phyloP scores from a whole-genome alignment of 2,329 filamentous ascomycete species.

The Fusarium coicis region DNA sequence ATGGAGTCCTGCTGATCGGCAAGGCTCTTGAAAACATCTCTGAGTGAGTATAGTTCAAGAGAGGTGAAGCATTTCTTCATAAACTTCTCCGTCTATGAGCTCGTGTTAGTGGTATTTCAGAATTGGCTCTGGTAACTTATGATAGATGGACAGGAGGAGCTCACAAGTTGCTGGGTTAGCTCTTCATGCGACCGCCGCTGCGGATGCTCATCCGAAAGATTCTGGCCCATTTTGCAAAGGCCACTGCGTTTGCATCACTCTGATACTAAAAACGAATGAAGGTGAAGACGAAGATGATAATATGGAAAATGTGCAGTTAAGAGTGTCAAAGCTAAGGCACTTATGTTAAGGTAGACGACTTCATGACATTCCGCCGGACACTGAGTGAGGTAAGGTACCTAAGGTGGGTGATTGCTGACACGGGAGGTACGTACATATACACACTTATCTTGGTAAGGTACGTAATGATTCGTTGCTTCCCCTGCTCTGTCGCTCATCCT shows the following conservation, averaged over 20 bases:
- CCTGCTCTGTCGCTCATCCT: conserved; percentile 18
- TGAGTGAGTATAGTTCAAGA: conserved; percentile 78
- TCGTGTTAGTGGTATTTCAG: conserved; percentile 10
- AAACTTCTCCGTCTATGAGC: conserved; percentile 67
- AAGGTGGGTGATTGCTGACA: conserved; percentile 35
- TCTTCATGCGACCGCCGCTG: conserved; percentile 61
- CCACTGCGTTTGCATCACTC: conserved; percentile 39
- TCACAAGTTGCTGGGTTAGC: conserved; percentile 63
- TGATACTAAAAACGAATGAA: neutral
- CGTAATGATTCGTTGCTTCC: conserved; percentile 31
- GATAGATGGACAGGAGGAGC: conserved; percentile 25
- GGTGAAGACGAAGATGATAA: conserved; percentile 22
- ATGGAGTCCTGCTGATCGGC: conserved; percentile 72
- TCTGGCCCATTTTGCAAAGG: conserved; percentile 61
- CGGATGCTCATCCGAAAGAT: conserved; percentile 58
- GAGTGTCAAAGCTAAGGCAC: conserved; percentile 1
- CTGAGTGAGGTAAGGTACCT: neutral
- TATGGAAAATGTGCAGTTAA: conserved; percentile 23
- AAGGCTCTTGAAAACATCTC: conserved; percentile 76
- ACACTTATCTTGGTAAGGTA: neutral
- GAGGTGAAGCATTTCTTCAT: conserved; percentile 76
- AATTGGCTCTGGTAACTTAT: conserved; percentile 5
- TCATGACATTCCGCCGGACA: conserved; percentile 39
- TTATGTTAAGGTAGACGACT: conserved; percentile 14
- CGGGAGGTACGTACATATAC: conserved; percentile 41